Conservation (phyloP, 78 protist species). For the Dictyostelium intermedium region DNA sequence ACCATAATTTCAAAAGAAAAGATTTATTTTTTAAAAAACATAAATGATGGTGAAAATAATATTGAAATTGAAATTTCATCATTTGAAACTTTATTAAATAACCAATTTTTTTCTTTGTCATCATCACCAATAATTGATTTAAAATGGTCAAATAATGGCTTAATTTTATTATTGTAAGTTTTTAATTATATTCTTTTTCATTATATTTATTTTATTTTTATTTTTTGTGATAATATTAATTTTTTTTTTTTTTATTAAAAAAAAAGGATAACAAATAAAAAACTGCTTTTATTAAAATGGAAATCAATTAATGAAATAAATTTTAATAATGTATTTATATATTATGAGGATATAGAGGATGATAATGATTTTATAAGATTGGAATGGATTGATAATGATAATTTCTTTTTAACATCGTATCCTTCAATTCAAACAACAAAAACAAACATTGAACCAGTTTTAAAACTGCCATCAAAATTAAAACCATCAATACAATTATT, state of each 20-base stretch:
- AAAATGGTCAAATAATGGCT: constrained; percentile 2
- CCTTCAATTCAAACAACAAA: not conserved
- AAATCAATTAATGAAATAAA: not conserved
- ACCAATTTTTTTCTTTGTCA: not conserved
- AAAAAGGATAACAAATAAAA: not conserved
- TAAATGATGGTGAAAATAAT: not conserved
- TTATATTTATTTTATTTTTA: not conserved
- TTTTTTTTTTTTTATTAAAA: not conserved
- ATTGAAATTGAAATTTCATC: not conserved
- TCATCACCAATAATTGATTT: not conserved
- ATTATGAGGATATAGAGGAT: not conserved
- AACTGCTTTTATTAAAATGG: not conserved
- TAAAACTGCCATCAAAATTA: not conserved
- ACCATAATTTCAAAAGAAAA: not conserved
- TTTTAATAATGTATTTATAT: not conserved
- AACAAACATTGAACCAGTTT: not conserved
- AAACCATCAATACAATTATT: not conserved
- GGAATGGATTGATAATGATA: not conserved
- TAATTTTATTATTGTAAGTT: not conserved
- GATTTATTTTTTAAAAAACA: not conserved
- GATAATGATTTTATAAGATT: not conserved
- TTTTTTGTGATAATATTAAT: not conserved
- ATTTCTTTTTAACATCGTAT: not conserved
- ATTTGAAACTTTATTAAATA: not conserved
- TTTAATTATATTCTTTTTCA: not conserved